Evolutionary conservation across 768 basidiomycete genomes (phyloP), one percentile per base, ranked within the genome.

Genomic region (Boletellus ananiceps): DNA sequence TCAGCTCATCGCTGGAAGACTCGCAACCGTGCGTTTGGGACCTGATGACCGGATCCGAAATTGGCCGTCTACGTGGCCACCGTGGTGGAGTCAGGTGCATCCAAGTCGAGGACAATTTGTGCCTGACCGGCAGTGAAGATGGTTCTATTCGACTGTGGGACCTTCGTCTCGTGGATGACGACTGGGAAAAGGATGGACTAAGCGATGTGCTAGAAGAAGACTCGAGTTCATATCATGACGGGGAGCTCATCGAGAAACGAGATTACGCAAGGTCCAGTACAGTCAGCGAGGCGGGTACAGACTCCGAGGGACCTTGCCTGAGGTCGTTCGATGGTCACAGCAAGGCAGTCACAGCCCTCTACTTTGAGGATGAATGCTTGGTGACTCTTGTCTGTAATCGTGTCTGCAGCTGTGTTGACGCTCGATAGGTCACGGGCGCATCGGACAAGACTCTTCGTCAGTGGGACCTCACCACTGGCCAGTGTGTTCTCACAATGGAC

Each of bases 401-500:
- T 55, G 18, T 47, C 11, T 13, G 15, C 14, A 25, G 34, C 51
- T 8, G 46, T 59, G 45, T 62, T 65, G 29, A 60, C 42, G 47
- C 51, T 44, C n/a, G 45, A 50, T 49, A 94, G 93, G 91, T 98
- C 12, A 97, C 94, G 8, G 96, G 96, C 31, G 95, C 96, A 5
- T 93, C 91, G 4, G 96, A 99, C 72, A 97, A 97, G 70, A 99
- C 96, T 0, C 78, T 99, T 47, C 89, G 96, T 3, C 95, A 98
- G 65, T 99, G 96, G 96, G 96, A 98, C 64, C 80, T 98, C 46
- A 82, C 80, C 16, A 98, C 96, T 0, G 96, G 95, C 7, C 96
- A 98, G 74, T 99, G 96, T 69, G 86, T 98, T 40, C 86, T 96
- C 75, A 95, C 95, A 19, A 99, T 99, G 96, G 96, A 99, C 68